Conservation (phyloP, 2,329 filamentous ascomycete genomes). For the Madurella mycetomatis region DNA sequence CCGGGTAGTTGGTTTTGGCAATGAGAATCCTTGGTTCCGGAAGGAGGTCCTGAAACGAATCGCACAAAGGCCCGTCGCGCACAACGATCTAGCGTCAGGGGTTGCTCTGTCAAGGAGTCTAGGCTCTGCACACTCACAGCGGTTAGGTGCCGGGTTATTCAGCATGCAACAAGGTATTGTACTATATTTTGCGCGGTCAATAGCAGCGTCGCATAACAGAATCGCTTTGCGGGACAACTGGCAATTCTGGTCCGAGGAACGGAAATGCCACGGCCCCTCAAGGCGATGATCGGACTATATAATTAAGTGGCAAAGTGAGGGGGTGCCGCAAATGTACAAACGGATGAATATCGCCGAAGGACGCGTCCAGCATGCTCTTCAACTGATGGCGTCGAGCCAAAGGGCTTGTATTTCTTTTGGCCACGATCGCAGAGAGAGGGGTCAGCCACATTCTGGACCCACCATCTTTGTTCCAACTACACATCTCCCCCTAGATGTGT, state of each 20-base stretch:
- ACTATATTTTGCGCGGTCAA: background rate
- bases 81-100: background rate
- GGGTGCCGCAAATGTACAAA: background rate
- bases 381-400: no score
- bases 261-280: background rate
- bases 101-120: background rate
- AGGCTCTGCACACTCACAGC: background rate
- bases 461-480: no score
- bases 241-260: background rate
- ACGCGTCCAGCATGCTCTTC: background rate
- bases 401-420: no score
- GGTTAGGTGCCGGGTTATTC: slow-evolving; percentile 3
- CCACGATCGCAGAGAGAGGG: background rate
- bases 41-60: slow-evolving; percentile 1
- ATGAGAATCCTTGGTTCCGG: background rate
- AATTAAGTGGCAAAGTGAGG: background rate
- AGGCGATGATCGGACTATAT: background rate
- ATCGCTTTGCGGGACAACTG: background rate
- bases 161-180: slow-evolving; percentile 6
- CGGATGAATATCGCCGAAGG: background rate
- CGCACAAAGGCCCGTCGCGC: background rate
- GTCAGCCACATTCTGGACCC: background rate
- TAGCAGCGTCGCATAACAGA: background rate
- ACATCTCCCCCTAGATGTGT: no score
- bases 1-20: background rate